A percentile compares a stretch with the other conserved stretches of the same genome.
phyloP scores from a whole-genome alignment of 169 alveolate genomes.

The Cyclospora cayetanensis region DNA sequence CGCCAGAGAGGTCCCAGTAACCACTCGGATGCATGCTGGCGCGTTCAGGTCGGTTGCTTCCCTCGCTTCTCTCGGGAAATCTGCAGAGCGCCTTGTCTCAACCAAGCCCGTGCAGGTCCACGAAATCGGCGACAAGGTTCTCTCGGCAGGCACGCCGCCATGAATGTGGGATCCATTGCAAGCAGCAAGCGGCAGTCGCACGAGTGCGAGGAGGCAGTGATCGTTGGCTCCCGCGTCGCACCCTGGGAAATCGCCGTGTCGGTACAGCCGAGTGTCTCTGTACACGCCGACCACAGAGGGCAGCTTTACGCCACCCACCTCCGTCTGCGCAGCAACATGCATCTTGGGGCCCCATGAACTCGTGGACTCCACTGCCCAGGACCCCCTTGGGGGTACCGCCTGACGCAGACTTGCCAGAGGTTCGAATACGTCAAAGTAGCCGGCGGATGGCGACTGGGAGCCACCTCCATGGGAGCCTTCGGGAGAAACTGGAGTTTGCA shows the following conservation, averaged over 20 bases:
- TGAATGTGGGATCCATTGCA: too few species aligned
- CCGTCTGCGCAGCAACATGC: not conserved
- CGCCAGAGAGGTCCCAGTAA: not conserved
- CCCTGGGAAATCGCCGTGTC: not conserved
- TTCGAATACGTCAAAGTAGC: not conserved
- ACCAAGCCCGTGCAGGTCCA: not conserved
- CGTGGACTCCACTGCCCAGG: not conserved
- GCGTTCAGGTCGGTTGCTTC: not conserved
- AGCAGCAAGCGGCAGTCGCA: not conserved
- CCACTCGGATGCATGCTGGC: slow-evolving; percentile 10
- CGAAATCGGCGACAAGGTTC: not conserved
- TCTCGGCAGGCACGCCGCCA: too few species aligned
- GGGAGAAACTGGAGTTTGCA: too few species aligned
- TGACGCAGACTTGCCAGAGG: not conserved
- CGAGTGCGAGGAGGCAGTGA: not conserved
- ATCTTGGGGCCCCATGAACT: not conserved
- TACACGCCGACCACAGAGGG: not conserved
- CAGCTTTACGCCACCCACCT: not conserved
- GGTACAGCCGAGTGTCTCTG: not conserved
- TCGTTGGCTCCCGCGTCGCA: not conserved
- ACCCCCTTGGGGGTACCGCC: not conserved
- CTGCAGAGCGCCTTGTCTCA: not conserved
- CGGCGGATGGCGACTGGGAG: not conserved
- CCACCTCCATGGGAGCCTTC: too few species aligned
- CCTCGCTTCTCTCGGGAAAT: not conserved